Conservation (phyloP, 2,329 filamentous ascomycete species). For the Colletotrichum sp. region DNA sequence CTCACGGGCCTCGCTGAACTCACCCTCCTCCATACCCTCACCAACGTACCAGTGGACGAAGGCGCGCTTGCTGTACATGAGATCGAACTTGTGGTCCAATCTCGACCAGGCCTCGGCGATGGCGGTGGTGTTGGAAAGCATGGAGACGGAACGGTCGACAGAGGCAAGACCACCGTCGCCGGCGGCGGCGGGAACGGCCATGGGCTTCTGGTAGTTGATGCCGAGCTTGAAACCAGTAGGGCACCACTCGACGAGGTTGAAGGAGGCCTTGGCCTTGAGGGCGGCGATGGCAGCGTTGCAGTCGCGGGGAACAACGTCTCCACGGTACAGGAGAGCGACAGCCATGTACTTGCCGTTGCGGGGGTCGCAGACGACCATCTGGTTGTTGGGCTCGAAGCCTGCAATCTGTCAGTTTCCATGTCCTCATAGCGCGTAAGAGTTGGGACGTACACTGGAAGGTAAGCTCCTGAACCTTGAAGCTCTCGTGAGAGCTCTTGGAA, state of each 20-base stretch:
- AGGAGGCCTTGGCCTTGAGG: constrained; percentile 73
- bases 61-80: constrained; percentile 80
- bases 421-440: not conserved
- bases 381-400: constrained; percentile 81
- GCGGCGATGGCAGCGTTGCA: constrained; percentile 70
- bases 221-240: constrained; percentile 78
- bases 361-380: constrained; percentile 78
- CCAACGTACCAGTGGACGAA: constrained; percentile 84
- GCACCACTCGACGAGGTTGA: constrained; percentile 79
- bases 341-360: constrained; percentile 81
- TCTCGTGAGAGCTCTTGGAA: constrained; percentile 82
- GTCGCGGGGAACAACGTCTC: constrained; percentile 73
- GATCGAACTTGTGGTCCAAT: constrained; percentile 77
- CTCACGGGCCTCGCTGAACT: constrained; percentile 87
- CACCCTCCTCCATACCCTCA: constrained; percentile 91
- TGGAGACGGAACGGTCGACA: constrained; percentile 69
- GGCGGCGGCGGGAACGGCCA: constrained; percentile 59
- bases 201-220: constrained; percentile 76
- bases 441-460: constrained; percentile 71
- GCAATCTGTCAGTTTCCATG: constrained; percentile 26
- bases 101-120: constrained; percentile 77
- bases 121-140: constrained; percentile 78
- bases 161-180: constrained; percentile 64
- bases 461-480: constrained; percentile 82
- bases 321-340: constrained; percentile 73